Evolutionary conservation across 2,329 filamentous ascomycete species (phyloP), one percentile per base, ranked within the genome.

Genomic region (Tricladium varicosporioides): DNA sequence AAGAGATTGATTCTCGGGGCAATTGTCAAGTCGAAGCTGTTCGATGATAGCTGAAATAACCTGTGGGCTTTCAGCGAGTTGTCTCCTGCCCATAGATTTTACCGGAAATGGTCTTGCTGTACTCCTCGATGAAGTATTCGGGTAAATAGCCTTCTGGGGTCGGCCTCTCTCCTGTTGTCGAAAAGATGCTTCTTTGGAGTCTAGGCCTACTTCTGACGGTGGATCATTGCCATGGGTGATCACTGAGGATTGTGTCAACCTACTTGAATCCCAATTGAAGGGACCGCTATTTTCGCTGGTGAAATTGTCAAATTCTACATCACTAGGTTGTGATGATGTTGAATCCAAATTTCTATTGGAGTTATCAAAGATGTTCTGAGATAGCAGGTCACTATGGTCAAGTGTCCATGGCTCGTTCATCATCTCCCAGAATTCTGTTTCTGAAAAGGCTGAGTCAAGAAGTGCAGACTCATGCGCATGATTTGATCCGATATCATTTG

Each of bases 1-100:
- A 13, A 58, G 56, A 22, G 51, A 58, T 18, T 50, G 40, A 42
- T 51, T 54, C 27, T 54, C 56, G 44, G 50, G 54, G 1, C 48
- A 51, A 42, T 58, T 51, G 13, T 54, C 51, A 2, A 58, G 51
- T 27, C 51, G 56, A 11, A 58, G 56, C 27, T 51, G 33, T 1
- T 47, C 46, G n/a, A 58, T 47, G 16, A 58, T 11, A n/a, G 36
- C 36, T 13, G 36, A 40, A 10, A 10, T n/a, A 4, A 40, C 4
- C n/a, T 40, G 36, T 11, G 36, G 11, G 10, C n/a, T n/a, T 40
- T 40, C 36, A 10, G 9, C 10, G n/a, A n/a, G n/a, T 11, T 40
- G 10, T 40, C 36, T 40, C 11, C 36, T 10, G 10, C 11, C 10
- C 11, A 40, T 11, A 4, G 36, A 10, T n/a, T 40, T 40, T 40